Evolutionary conservation across 2,329 filamentous ascomycete genomes (phyloP).

Genomic region (Botrytis porri): DNA sequence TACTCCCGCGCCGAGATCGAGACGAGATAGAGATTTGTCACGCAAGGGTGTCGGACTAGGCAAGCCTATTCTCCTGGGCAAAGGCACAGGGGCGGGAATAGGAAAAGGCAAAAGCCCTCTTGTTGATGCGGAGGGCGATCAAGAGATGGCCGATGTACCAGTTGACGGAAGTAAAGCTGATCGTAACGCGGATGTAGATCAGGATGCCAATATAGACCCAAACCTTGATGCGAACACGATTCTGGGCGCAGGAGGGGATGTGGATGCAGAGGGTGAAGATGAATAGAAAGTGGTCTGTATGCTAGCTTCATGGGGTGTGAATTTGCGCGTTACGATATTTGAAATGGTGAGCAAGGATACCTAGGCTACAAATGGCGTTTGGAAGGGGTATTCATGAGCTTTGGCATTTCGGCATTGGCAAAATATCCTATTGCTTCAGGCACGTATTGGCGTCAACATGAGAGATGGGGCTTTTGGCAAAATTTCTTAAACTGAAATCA

Average conservation of each 20-base stretch:
- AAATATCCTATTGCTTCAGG: conserved; percentile 10
- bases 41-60: conserved; percentile 32
- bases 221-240: background rate
- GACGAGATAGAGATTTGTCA: conserved; percentile 26
- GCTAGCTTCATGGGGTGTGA: background rate
- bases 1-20: conserved; percentile 29
- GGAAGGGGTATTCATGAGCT: background rate
- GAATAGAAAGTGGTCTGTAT: conserved; percentile 6
- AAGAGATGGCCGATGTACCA: conserved; percentile 39
- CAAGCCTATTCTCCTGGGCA: conserved; percentile 31
- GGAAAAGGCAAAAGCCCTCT: conserved; percentile 27
- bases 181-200: conserved; percentile 4
- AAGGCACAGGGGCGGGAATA: conserved; percentile 21
- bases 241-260: background rate
- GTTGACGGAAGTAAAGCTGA: conserved; percentile 27
- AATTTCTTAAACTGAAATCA: conserved; percentile 15
- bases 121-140: conserved; percentile 28
- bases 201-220: background rate
- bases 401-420: conserved; percentile 1
- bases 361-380: conserved; percentile 16
- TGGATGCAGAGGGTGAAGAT: conserved; percentile 7
- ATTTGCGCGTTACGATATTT: conserved; percentile 5
- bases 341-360: conserved; percentile 7
- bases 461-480: background rate
- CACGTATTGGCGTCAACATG: conserved; percentile 10